phyloP scores from a whole-genome alignment of 306 rosid species.

The Crataegus laevigata region DNA sequence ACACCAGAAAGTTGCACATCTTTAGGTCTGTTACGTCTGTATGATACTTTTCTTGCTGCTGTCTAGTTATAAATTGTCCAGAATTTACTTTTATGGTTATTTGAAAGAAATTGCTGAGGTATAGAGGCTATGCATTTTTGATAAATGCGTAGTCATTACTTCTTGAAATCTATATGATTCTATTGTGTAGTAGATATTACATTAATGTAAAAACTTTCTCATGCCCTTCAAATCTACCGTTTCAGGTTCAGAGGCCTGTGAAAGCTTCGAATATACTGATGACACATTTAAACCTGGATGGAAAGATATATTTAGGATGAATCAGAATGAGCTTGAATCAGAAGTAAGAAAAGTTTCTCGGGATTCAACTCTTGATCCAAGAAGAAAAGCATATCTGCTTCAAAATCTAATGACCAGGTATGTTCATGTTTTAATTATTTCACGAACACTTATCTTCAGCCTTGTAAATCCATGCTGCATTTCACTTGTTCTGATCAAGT shows the following conservation, averaged over 20 bases:
- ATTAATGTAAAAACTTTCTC: constrained; percentile 4
- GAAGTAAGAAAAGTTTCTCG: constrained; percentile 70
- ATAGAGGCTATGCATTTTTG: not conserved
- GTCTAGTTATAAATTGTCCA: not conserved
- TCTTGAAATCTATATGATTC: not conserved
- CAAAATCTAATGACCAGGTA: constrained; percentile 47
- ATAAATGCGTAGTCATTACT: not conserved
- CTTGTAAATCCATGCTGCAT: constrained; percentile 1
- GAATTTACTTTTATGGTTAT: not conserved
- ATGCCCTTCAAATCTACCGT: constrained; percentile 31
- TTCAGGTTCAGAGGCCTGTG: constrained; percentile 27
- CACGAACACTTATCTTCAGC: not conserved
- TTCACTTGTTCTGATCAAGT: constrained; percentile 17
- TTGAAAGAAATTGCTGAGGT: not conserved
- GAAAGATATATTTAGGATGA: constrained; percentile 73
- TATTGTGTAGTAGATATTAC: not conserved
- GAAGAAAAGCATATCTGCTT: constrained; percentile 68
- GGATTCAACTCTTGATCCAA: constrained; percentile 85
- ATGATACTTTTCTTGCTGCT: constrained; percentile 8
- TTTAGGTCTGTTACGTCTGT: constrained; percentile 56
- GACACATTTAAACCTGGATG: constrained; percentile 91
- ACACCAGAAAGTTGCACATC: constrained; percentile 36
- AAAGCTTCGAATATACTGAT: constrained; percentile 63
- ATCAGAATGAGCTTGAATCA: constrained; percentile 42
- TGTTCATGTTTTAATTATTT: constrained; percentile 1